Conservation (phyloP, 768 basidiomycete species). For the Pisolithus orientalis region DNA sequence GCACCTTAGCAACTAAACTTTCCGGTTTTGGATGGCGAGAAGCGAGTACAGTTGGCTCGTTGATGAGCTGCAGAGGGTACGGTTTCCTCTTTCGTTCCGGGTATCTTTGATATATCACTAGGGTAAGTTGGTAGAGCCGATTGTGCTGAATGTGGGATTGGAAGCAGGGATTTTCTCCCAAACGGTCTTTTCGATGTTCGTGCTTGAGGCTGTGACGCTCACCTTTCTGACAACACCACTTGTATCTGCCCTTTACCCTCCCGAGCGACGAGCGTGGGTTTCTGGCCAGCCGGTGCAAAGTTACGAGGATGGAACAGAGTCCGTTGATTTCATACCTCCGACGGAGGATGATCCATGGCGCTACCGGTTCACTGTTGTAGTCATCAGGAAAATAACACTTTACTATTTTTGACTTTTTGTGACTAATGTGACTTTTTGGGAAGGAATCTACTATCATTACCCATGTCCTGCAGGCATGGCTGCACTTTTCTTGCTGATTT, state of each 20-base stretch:
- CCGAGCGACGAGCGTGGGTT: slow-evolving; percentile 36
- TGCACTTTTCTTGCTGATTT: too few species aligned
- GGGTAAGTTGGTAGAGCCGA: slow-evolving; percentile 77
- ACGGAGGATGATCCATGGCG: slow-evolving; percentile 32
- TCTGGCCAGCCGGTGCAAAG: too few species aligned
- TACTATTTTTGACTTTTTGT: too few species aligned
- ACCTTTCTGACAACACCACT: slow-evolving; percentile 86
- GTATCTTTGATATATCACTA: neutral
- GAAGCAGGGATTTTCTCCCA: slow-evolving; percentile 68
- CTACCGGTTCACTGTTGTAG: slow-evolving; percentile 75
- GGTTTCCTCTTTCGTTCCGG: neutral
- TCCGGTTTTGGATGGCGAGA: slow-evolving; percentile 79
- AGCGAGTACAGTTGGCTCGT: slow-evolving; percentile 72
- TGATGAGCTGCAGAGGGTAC: slow-evolving; percentile 96
- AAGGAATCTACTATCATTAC: too few species aligned
- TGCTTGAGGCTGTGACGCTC: slow-evolving; percentile 73
- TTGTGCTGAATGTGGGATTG: slow-evolving; percentile 93
- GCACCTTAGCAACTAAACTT: slow-evolving; percentile 59
- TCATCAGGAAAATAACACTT: too few species aligned
- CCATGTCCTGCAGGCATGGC: too few species aligned
- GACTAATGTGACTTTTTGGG: too few species aligned
- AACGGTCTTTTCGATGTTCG: slow-evolving; percentile 92
- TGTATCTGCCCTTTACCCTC: slow-evolving; percentile 62
- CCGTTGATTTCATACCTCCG: slow-evolving; percentile 3
- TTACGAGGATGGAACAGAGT: slow-evolving; percentile 24